Evolutionary conservation across 345 rosid species (phyloP), one percentile per base, ranked within the genome.

Genomic region (Mallotus nudiflorus): DNA sequence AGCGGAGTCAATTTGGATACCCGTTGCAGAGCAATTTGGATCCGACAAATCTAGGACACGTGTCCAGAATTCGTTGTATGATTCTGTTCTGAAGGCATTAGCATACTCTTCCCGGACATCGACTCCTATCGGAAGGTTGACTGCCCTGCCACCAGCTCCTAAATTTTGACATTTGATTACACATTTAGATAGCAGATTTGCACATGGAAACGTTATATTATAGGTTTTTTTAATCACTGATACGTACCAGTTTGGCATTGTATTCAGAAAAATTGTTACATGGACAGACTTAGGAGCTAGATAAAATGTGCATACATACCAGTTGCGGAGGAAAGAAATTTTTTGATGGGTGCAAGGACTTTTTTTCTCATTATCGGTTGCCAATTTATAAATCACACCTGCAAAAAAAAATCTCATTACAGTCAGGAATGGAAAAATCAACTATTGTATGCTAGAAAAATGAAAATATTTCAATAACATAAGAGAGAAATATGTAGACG

Each of bases 21-120:
- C 80, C 19, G 74, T 63, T 31, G 48, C 44, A 3, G 81, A 72
- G n/a, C n/a, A n/a, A 20, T 46, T 49, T 58, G 54, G 27, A 37
- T 75, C 64, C 62, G 73, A 66, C 18, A 87, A 49, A 0, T 80
- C 45, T 0, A 77, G 58, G 40, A 86, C 91, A 44, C 86, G 92
- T 62, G 87, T 81, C 98, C 96, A 93, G 13, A 93, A 89, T 0
- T 87, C 83, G 22, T 69, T 78, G 83, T 88, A 91, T 9, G 98
- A 93, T 80, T 91, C 92, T 0, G 98, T 93, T 50, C 96, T 74
- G 46, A 91, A 91, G 22, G 98, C 96, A 13, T 88, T 85, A 55
- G 93, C 96, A 62, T 93, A 91, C 70, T 93, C 98, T 73, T 89
- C 98, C 0, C 87, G 84, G 0, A 92, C 85, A 57, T 90, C 96